Percentiles rank a stretch among this genome's conserved stretches.
Evolutionary conservation across 2,329 filamentous ascomycete genomes (phyloP).

Genomic region (Hymenotorrendiella dingleyae): DNA sequence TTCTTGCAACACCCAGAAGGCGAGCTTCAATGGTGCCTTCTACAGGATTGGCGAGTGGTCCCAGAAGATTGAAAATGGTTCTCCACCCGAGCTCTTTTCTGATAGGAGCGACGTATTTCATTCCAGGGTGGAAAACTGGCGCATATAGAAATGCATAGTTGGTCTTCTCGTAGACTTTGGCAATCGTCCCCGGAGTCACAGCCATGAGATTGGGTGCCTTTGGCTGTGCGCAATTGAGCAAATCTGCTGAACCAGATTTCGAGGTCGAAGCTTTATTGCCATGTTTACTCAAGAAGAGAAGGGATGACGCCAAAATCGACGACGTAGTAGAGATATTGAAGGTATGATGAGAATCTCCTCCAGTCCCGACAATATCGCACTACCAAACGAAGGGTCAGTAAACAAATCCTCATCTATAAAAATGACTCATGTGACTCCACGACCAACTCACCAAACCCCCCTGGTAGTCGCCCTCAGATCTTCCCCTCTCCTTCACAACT

Average conservation of each 20-base stretch:
- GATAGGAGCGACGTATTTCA: slow-evolving; percentile 81
- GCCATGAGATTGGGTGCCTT: slow-evolving; percentile 67
- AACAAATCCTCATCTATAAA: not conserved
- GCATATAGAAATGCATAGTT: slow-evolving; percentile 97
- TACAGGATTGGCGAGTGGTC: slow-evolving; percentile 85
- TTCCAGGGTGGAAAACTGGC: slow-evolving; percentile 92
- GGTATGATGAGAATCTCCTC: slow-evolving; percentile 92
- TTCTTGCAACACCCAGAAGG: slow-evolving; percentile 85
- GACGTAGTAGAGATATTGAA: slow-evolving; percentile 98
- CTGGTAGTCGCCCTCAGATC: slow-evolving; percentile 65
- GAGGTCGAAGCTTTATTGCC: slow-evolving; percentile 94
- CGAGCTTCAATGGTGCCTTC: slow-evolving; percentile 81
- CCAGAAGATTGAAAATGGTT: slow-evolving; percentile 96
- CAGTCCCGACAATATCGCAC: slow-evolving; percentile 95
- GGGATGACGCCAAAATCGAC: slow-evolving; percentile 81
- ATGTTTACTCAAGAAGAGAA: slow-evolving; percentile 87
- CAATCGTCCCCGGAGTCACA: slow-evolving; percentile 65
- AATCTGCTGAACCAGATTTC: slow-evolving; percentile 89
- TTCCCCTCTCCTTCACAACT: slow-evolving; percentile 54
- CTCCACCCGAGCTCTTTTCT: slow-evolving; percentile 86
- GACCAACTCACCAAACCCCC: slow-evolving; percentile 71
- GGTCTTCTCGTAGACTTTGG: slow-evolving; percentile 66
- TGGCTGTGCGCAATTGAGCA: slow-evolving; percentile 71
- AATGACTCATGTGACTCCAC: too few relatives aligned
- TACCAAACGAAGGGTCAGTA: slow-evolving; percentile 26